These are phyloP conservation scores for Myxozyma neotropica DNA, from an alignment of 805 yeast genomes.

Conservation along the genomic window DNA sequence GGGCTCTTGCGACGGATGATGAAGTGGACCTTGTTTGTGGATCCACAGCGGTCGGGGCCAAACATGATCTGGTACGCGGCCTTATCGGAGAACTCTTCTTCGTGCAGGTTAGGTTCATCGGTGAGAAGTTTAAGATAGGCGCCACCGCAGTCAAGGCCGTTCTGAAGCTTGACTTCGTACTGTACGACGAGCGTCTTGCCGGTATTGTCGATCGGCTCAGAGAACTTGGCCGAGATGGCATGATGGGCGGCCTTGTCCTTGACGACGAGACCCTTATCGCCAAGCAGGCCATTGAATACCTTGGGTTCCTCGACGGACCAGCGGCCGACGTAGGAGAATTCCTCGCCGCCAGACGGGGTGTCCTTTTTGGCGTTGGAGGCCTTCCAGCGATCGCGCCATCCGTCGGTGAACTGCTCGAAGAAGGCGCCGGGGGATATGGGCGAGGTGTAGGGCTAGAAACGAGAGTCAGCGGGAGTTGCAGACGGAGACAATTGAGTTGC, in stretches of 20 bases:
- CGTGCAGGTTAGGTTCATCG: conserved; percentile 44
- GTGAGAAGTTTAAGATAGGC: conserved; percentile 79
- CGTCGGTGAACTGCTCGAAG: conserved; percentile 49
- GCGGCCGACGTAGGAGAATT: conserved; percentile 64
- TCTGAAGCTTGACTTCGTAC: conserved; percentile 84
- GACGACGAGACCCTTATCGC: conserved; percentile 77
- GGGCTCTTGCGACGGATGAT: conserved; percentile 65
- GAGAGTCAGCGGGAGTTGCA: neutral
- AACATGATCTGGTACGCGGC: conserved; percentile 86
- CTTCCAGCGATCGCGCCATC: conserved; percentile 52
- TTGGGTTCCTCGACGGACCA: conserved; percentile 73
- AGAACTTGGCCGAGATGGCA: conserved; percentile 71
- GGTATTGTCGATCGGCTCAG: conserved; percentile 59
- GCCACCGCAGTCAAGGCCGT: conserved; percentile 83
- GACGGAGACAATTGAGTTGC: no score
- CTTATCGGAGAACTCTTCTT: conserved; percentile 57
- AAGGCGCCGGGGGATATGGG: conserved; percentile 39
- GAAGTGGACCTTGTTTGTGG: conserved; percentile 76
- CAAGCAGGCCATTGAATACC: conserved; percentile 58
- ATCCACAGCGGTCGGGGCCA: conserved; percentile 92
- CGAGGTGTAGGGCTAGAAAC: conserved; percentile 9
- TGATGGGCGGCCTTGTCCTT: conserved; percentile 77
- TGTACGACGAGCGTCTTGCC: conserved; percentile 75
- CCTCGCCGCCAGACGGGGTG: conserved; percentile 47
- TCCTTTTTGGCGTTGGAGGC: conserved; percentile 54